Evolutionary conservation across 371 early-diverging fungal species (phyloP).

Genomic region (Mucor indicus): DNA sequence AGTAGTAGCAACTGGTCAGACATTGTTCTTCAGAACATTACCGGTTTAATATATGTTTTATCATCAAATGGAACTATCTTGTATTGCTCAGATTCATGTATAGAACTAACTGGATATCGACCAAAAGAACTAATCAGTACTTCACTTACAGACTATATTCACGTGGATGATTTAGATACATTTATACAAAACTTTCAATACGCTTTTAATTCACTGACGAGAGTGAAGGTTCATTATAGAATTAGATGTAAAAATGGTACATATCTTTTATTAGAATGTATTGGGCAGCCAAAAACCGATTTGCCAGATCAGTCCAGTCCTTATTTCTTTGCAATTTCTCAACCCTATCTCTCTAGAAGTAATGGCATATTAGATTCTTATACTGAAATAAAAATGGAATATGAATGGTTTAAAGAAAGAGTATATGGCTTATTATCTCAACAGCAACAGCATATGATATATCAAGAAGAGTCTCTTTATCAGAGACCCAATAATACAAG

Average conservation of each 20-base stretch:
- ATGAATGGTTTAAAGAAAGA: constrained; percentile 32
- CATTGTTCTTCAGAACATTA: constrained; percentile 48
- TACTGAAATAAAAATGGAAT: constrained; percentile 43
- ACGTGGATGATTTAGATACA: constrained; percentile 50
- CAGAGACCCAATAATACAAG: too few relatives aligned
- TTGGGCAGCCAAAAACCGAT: constrained; percentile 30
- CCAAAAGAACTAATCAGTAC: constrained; percentile 49
- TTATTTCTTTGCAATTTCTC: constrained; percentile 41
- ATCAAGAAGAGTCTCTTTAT: too few relatives aligned
- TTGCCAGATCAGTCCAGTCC: constrained; percentile 6
- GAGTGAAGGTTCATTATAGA: constrained; percentile 33
- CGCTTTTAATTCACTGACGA: constrained; percentile 20
- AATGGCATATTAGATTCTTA: constrained; percentile 37
- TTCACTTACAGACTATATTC: constrained; percentile 47
- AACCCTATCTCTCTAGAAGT: constrained; percentile 39
- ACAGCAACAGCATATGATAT: neutral
- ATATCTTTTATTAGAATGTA: constrained; percentile 40
- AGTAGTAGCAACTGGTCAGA: constrained; percentile 40
- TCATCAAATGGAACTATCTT: constrained; percentile 42
- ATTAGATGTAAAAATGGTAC: constrained; percentile 41
- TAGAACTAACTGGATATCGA: constrained; percentile 43
- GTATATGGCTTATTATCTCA: constrained; percentile 14
- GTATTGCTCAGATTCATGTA: constrained; percentile 52
- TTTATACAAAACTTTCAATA: constrained; percentile 35
- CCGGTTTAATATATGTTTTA: constrained; percentile 54